Base-by-base conservation (phyloP, 2,329 filamentous ascomycete species). In the Clarireedia homoeocarpa region DNA sequence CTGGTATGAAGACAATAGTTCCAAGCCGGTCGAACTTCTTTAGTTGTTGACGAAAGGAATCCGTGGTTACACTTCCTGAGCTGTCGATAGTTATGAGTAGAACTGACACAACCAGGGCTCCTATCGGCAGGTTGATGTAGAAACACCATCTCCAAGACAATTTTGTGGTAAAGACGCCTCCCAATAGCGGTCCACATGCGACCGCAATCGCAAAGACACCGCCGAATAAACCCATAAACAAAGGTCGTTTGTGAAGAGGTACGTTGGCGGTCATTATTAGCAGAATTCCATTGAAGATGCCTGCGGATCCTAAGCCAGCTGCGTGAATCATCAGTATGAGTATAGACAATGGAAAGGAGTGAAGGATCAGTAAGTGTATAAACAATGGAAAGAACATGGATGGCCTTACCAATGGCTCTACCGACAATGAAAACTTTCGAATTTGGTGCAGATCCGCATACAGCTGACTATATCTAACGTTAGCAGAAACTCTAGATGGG, bases 161-260 rank as follows among this genome's bases (percentile, higher is more conserved):
- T 10, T 48, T 46, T 4, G 69, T 51, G 1, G 64, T 68, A n/a
- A 71, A 65, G 2, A 61, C 57, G 26, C 52, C 70, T 14, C 70
- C 70, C 27, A 71, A 40, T 2, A 71, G 46, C 4, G 70, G 70
- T 51, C 65, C 60, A 57, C 56, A 12, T 48, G 56, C 46, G 45
- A 51, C 46, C n/a, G 59, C 54, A 5, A 62, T 44, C 2, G 54
- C 61, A 83, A 84, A 87, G 0, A 87, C 79, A 5, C 53, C 56
- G 4, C 58, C 54, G 3, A 59, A 39, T 15, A 62, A 6, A 10
- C 53, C 51, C 17, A 45, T 47, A 17, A 50, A 58, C 2, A 57
- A 15, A 10, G 61, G 56, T 38, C 60, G 55, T 27, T 55, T 54
- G n/a, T 56, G 53, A 23, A 60, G 49, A 1, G 65, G 61, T 5